phyloP scores from a whole-genome alignment of 495 filamentous ascomycete species.

The Xanthoparmelia taractica region DNA sequence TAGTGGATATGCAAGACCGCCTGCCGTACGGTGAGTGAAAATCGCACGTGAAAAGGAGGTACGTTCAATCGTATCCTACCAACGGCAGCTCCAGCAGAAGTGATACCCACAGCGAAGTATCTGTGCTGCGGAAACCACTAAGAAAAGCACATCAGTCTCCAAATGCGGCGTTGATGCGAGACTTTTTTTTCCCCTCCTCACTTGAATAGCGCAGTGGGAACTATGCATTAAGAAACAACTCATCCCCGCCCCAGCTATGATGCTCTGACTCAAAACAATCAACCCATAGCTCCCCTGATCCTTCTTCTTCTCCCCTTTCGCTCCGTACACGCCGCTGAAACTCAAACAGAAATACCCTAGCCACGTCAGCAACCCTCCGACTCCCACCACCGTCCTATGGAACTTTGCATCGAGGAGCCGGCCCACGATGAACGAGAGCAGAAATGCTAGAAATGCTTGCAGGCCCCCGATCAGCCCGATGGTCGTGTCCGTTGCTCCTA shows the following conservation, averaged over 20 bases:
- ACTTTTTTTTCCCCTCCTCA: slow-evolving; percentile 27
- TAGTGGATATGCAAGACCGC: slow-evolving; percentile 34
- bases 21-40: slow-evolving; percentile 16
- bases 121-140: slow-evolving; percentile 35
- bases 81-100: slow-evolving; percentile 34
- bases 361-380: slow-evolving; percentile 30
- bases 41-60: background rate
- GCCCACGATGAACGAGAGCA: slow-evolving; percentile 33
- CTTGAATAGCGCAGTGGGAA: slow-evolving; percentile 31
- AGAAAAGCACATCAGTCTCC: slow-evolving; percentile 9
- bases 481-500: slow-evolving; percentile 24
- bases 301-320: too few species aligned
- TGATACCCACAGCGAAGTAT: slow-evolving; percentile 36
- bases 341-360: slow-evolving; percentile 34
- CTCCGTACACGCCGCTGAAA: slow-evolving; percentile 24
- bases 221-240: slow-evolving; percentile 39
- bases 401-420: slow-evolving; percentile 37
- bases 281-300: slow-evolving; percentile 28
- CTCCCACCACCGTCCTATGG: slow-evolving; percentile 26
- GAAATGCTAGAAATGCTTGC: slow-evolving; percentile 31
- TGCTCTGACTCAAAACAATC: slow-evolving; percentile 35
- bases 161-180: background rate
- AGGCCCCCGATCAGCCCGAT: slow-evolving; percentile 37
- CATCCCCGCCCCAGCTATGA: slow-evolving; percentile 38
- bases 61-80: background rate